Conservation (phyloP, 1,284 basidiomycete genomes). For the Laetiporus sulphureus region DNA sequence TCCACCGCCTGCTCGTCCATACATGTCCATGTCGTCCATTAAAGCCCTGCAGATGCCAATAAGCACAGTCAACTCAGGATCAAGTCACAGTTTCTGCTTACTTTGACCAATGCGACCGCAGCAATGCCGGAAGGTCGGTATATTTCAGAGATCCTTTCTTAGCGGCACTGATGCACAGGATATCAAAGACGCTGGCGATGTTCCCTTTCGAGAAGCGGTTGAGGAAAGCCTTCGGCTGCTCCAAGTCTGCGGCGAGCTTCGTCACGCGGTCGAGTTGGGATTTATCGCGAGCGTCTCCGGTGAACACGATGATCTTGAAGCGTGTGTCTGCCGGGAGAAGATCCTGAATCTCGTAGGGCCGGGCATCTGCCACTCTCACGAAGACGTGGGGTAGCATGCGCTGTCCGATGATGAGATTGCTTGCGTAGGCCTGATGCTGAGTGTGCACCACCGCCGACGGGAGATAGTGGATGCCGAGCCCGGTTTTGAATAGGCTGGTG, state of each 20-base stretch:
- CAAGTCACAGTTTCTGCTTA: conserved; percentile 21
- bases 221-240: conserved; percentile 1
- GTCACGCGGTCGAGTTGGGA: conserved; percentile 12
- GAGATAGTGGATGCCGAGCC: conserved; percentile 58
- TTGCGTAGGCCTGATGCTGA: conserved; percentile 38
- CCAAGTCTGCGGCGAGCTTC: background rate
- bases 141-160: conserved; percentile 41
- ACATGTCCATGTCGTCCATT: conserved; percentile 31
- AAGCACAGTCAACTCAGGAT: background rate
- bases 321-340: conserved; percentile 59
- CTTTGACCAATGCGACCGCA: conserved; percentile 66
- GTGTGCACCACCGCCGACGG: conserved; percentile 44
- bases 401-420: conserved; percentile 47
- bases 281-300: conserved; percentile 38
- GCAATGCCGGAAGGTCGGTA: conserved; percentile 38
- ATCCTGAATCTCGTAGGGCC: conserved; percentile 64
- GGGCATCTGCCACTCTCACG: conserved; percentile 56
- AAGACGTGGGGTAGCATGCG: conserved; percentile 55
- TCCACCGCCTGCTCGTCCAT: conserved; percentile 29
- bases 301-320: conserved; percentile 71
- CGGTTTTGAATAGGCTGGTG: conserved; percentile 54
- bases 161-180: conserved; percentile 44
- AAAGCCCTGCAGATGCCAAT: conserved; percentile 19
- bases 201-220: conserved; percentile 9
- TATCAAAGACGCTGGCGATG: conserved; percentile 37